A percentile compares a stretch with the other conserved stretches of the same genome.
These are phyloP conservation scores for Capsicum baccatum DNA, from an alignment of 257 asterid species.

Conservation along the genomic window DNA sequence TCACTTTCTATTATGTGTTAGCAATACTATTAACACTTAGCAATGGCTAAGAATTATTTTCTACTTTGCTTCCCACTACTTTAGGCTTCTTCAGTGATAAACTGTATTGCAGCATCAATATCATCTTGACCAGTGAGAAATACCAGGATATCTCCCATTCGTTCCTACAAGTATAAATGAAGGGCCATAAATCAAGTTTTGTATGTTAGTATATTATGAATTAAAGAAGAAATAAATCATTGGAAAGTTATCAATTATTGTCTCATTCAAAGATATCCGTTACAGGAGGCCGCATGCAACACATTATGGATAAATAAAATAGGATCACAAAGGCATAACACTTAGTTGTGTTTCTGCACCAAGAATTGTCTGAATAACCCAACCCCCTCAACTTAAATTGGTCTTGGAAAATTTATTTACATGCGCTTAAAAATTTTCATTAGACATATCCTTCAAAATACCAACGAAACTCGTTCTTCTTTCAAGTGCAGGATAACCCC, in stretches of 20 bases:
- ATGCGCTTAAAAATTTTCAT: neutral
- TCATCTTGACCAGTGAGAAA: too few relatives aligned
- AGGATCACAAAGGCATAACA: neutral
- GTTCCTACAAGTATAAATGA: too few relatives aligned
- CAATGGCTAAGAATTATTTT: too few relatives aligned
- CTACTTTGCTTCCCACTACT: too few relatives aligned
- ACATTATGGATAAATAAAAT: neutral
- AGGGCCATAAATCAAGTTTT: too few relatives aligned
- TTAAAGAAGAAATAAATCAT: neutral
- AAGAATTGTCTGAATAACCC: neutral
- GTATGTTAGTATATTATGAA: too few relatives aligned
- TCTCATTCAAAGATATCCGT: neutral
- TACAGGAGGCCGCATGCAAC: neutral
- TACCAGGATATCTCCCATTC: too few relatives aligned
- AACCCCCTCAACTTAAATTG: neutral
- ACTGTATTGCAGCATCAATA: too few relatives aligned
- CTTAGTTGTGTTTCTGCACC: conserved; percentile 18
- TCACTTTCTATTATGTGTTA: too few relatives aligned
- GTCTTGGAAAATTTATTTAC: neutral
- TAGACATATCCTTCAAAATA: neutral
- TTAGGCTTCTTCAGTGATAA: too few relatives aligned
- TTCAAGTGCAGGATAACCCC: too few relatives aligned
- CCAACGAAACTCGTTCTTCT: neutral
- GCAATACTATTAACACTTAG: too few relatives aligned
- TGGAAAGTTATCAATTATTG: neutral